phyloP scores from a whole-genome alignment of 305 asterid species.

The Fraxinus xanthoxyloides region DNA sequence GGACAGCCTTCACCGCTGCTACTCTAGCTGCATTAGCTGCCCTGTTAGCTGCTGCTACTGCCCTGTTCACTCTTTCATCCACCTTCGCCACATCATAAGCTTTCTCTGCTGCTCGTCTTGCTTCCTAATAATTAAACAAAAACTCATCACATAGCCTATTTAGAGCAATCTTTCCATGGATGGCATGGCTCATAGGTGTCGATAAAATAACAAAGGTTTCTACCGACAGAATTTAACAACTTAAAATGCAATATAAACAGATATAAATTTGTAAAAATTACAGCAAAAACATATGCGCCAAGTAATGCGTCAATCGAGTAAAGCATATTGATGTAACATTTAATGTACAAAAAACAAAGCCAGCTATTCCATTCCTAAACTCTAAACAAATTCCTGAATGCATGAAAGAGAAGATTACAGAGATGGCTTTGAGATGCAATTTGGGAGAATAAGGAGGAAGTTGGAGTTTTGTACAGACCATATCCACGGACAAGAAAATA shows the following conservation, averaged over 20 bases:
- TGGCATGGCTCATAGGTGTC: not conserved
- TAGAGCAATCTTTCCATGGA: not conserved
- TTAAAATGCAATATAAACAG: not conserved
- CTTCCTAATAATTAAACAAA: slow-evolving; percentile 53
- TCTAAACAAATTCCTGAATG: not conserved
- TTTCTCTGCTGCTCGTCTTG: slow-evolving; percentile 72
- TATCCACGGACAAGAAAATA: not conserved
- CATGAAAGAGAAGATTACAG: not conserved
- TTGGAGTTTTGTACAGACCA: not conserved
- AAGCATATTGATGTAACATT: not conserved
- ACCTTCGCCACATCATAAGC: slow-evolving; percentile 80
- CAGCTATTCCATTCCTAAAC: not conserved
- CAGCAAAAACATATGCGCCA: not conserved
- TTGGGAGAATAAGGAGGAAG: not conserved
- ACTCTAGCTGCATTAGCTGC: slow-evolving; percentile 93
- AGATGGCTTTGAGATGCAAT: not conserved
- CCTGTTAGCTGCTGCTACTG: slow-evolving; percentile 66
- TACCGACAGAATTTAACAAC: not conserved
- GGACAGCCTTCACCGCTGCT: slow-evolving; percentile 83
- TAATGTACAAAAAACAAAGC: not conserved
- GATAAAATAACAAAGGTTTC: not conserved
- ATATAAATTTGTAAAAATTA: not conserved
- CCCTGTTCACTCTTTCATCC: slow-evolving; percentile 81
- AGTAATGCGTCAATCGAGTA: not conserved
- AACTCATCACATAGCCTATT: slow-evolving; percentile 4